Evolutionary conservation across 495 filamentous ascomycete species (phyloP).

Genomic region (Neurospora terricola): DNA sequence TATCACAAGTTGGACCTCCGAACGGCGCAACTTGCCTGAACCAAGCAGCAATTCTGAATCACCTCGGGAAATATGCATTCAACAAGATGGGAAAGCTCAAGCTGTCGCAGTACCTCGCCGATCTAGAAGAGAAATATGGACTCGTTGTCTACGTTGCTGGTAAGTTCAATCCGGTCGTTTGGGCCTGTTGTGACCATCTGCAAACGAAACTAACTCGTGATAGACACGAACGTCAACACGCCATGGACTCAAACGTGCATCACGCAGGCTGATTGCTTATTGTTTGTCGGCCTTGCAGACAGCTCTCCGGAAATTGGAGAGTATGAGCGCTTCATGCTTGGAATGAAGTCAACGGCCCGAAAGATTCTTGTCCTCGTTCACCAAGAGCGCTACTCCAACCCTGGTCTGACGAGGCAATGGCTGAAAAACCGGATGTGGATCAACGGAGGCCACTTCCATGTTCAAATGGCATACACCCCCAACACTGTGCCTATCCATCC

Average conservation of each 20-base stretch:
- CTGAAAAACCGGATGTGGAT: conserved; percentile 93
- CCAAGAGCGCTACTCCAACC: conserved; percentile 75
- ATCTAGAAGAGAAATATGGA: conserved; percentile 94
- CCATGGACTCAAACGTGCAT: conserved; percentile 99
- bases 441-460: conserved; percentile 96
- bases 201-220: conserved; percentile 18
- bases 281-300: conserved; percentile 87
- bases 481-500: conserved; percentile 68
- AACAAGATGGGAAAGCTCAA: conserved; percentile 96
- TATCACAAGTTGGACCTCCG: conserved; percentile 76
- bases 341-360: conserved; percentile 92
- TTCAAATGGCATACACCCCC: conserved; percentile 89
- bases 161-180: conserved; percentile 24
- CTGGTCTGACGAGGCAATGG: conserved; percentile 80
- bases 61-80: conserved; percentile 90
- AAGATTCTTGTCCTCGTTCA: conserved; percentile 94
- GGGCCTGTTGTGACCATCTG: not conserved
- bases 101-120: conserved; percentile 89
- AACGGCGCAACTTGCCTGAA: conserved; percentile 90
- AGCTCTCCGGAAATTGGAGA: conserved; percentile 84
- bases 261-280: conserved; percentile 87
- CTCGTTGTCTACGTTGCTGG: conserved; percentile 93
- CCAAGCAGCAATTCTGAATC: conserved; percentile 86
- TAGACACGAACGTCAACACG: conserved; percentile 83
- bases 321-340: conserved; percentile 89